These are phyloP conservation scores for Salicornia ramosissima DNA, from an alignment of 148 eudicot species.

Conservation along the genomic window DNA sequence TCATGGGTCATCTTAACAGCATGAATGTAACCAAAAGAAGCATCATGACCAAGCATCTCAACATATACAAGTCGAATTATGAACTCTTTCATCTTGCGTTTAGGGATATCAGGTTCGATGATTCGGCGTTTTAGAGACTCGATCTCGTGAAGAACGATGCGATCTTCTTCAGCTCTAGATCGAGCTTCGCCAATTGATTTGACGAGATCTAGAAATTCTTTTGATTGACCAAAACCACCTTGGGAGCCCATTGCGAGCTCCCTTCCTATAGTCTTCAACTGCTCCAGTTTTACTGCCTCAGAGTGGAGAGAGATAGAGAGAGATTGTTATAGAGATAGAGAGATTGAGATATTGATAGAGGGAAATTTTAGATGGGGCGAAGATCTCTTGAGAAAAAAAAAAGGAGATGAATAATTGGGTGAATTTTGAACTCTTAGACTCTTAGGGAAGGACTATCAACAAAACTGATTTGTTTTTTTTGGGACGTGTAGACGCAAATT, in stretches of 20 bases:
- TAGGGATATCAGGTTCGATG: slow-evolving; percentile 66
- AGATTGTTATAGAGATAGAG: too few species aligned
- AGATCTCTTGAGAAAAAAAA: too few species aligned
- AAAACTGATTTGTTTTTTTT: too few species aligned
- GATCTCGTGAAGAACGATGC: slow-evolving; percentile 73
- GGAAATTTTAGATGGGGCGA: too few species aligned
- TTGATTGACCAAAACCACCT: slow-evolving; percentile 76
- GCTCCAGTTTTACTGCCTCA: slow-evolving; percentile 71
- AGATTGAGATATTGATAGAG: too few species aligned
- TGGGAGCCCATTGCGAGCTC: slow-evolving; percentile 99
- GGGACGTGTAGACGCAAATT: too few species aligned
- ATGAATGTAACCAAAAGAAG: slow-evolving; percentile 82
- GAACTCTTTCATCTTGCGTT: slow-evolving; percentile 82
- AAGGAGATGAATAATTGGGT: too few species aligned
- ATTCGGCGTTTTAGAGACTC: slow-evolving; percentile 65
- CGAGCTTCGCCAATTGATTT: slow-evolving; percentile 94
- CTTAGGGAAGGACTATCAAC: too few species aligned
- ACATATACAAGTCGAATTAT: slow-evolving; percentile 70
- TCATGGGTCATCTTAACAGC: slow-evolving; percentile 97
- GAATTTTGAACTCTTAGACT: too few species aligned
- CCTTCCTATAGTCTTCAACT: slow-evolving; percentile 73
- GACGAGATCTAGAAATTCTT: slow-evolving; percentile 86
- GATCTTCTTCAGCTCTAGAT: slow-evolving; percentile 90
- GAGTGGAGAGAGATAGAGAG: too few species aligned
- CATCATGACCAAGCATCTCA: slow-evolving; percentile 95